A percentile compares a stretch with the other conserved stretches of the same genome.
Evolutionary conservation across 1,139 yeast genomes (phyloP).

Genomic region (Saccharomyces hybrid): DNA sequence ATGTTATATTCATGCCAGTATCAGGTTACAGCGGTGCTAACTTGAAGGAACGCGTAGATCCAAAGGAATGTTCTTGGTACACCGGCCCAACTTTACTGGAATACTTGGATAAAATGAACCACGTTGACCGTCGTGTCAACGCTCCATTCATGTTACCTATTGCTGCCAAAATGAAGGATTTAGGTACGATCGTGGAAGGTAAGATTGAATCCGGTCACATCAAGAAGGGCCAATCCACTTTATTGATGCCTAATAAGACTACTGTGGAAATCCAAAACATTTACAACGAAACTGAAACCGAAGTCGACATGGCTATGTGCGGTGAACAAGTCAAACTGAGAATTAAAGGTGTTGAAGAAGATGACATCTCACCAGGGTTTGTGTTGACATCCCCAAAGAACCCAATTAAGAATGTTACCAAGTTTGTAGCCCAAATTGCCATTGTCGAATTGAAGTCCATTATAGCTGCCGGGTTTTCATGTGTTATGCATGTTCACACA

Average conservation of each 20-base stretch:
- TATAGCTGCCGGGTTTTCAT: constrained; percentile 88
- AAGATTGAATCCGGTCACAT: constrained; percentile 93
- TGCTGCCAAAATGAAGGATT: constrained; percentile 87
- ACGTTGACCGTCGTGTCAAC: constrained; percentile 76
- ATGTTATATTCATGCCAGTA: constrained; percentile 89
- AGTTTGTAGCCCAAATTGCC: constrained; percentile 93
- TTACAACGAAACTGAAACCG: constrained; percentile 92
- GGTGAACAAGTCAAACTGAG: constrained; percentile 96
- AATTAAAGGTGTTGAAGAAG: constrained; percentile 94
- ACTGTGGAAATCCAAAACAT: constrained; percentile 78
- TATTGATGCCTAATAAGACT: constrained; percentile 88
- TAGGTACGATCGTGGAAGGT: constrained; percentile 97
- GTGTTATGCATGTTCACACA: constrained; percentile 98
- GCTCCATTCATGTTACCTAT: constrained; percentile 98
- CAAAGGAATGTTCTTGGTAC: constrained; percentile 84
- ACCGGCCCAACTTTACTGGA: constrained; percentile 86
- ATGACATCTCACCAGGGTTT: constrained; percentile 85
- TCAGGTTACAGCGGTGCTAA: constrained; percentile 98
- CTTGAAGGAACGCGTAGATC: constrained; percentile 71
- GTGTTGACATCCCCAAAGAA: constrained; percentile 77
- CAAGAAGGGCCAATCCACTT: constrained; percentile 64
- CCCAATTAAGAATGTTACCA: constrained; percentile 87
- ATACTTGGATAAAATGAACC: constrained; percentile 74
- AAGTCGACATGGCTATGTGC: constrained; percentile 80
- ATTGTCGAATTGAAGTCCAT: constrained; percentile 93